These are phyloP conservation scores for Kwoniella botswanensis DNA, from an alignment of 768 basidiomycete species.

Conservation along the genomic window DNA sequence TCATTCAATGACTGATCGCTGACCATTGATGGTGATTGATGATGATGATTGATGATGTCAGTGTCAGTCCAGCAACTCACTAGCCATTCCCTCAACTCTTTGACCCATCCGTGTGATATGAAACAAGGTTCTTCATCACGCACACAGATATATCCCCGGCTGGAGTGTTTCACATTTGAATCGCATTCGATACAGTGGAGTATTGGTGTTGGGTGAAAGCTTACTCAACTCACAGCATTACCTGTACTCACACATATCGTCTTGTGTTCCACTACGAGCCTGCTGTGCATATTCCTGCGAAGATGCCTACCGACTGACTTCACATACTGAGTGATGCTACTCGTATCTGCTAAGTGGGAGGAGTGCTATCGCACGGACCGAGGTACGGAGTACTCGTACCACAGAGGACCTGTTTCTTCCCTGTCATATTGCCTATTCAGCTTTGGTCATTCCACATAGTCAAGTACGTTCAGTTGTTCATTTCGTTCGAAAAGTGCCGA, in stretches of 20 bases:
- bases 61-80: background rate
- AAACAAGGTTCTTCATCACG: background rate
- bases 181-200: background rate
- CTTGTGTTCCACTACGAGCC: background rate
- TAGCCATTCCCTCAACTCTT: background rate
- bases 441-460: background rate
- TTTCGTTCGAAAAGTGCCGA: no score
- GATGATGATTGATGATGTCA: slow-evolving; percentile 13
- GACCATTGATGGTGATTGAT: background rate
- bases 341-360: no score
- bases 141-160: background rate
- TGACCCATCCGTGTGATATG: background rate
- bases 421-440: background rate
- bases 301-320: background rate
- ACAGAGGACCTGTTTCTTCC: background rate
- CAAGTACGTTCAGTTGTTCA: background rate
- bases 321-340: no score
- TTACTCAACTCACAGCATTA: background rate
- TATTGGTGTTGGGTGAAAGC: background rate
- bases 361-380: background rate
- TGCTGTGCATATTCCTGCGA: background rate
- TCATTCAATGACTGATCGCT: background rate
- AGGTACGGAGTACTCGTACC: background rate
- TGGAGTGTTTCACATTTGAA: slow-evolving; percentile 25
- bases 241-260: background rate